phyloP scores from a whole-genome alignment of 148 eudicot genomes.

The Hydrangea macrophylla region DNA sequence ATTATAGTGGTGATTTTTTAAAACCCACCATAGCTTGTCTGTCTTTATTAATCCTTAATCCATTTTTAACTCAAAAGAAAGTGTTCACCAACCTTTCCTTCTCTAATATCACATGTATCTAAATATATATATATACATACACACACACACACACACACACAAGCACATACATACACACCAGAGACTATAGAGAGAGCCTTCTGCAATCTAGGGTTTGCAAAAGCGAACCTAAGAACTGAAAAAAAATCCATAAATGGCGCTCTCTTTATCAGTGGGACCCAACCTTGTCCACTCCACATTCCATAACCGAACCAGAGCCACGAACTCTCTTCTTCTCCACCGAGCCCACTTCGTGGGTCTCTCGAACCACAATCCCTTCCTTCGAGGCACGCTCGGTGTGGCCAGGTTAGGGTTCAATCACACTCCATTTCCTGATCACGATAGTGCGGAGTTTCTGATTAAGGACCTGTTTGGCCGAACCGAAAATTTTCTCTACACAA shows the following conservation, averaged over 20 bases:
- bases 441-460: constrained; percentile 29
- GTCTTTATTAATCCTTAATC: no score
- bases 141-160: no score
- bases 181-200: no score
- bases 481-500: constrained; percentile 47
- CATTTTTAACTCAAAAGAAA: no score
- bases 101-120: no score
- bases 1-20: no score
- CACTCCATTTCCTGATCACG: constrained; percentile 62
- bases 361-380: constrained; percentile 24
- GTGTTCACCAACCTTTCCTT: no score
- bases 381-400: constrained; percentile 33
- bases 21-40: no score
- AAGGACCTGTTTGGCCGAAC: constrained; percentile 47
- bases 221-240: background rate
- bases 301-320: constrained; percentile 26
- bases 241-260: constrained; percentile 7
- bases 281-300: constrained; percentile 26
- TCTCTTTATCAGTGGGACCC: constrained; percentile 21
- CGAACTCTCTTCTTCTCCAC: constrained; percentile 24
- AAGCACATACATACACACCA: no score
- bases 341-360: constrained; percentile 31
- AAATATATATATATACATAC: no score
- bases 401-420: constrained; percentile 55
- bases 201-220: constrained; percentile 5